A percentile compares a stretch with the other conserved stretches of the same genome.
Conservation (phyloP, 306 rosid genomes). For the Boehmeria nivea region DNA sequence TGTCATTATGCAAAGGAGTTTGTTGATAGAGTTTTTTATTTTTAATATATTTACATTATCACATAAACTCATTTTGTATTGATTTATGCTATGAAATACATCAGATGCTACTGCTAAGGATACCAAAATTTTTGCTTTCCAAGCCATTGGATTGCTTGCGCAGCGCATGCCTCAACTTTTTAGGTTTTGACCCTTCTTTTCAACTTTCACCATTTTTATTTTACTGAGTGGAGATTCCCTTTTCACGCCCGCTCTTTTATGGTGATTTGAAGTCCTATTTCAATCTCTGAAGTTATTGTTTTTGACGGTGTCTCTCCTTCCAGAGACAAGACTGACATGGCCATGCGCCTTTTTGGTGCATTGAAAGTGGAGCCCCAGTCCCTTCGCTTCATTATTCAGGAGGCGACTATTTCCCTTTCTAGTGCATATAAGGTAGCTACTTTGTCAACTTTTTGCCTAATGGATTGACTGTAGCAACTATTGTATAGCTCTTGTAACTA, state of each 20-base stretch:
- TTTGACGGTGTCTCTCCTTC: constrained; percentile 21
- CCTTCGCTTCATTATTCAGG: constrained; percentile 79
- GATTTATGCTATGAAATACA: constrained; percentile 21
- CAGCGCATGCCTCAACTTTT: constrained; percentile 89
- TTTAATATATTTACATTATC: constrained; percentile 10
- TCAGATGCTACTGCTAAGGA: constrained; percentile 74
- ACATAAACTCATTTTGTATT: constrained; percentile 11
- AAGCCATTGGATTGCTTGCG: constrained; percentile 87
- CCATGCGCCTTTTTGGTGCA: constrained; percentile 76
- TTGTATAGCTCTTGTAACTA: background rate
- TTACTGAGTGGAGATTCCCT: background rate
- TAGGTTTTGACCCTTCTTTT: constrained; percentile 45
- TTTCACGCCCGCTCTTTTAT: background rate
- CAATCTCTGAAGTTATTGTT: background rate
- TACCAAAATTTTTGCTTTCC: constrained; percentile 81
- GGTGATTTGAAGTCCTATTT: background rate
- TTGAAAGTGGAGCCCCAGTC: constrained; percentile 69
- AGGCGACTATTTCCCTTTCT: constrained; percentile 81
- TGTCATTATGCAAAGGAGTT: constrained; percentile 12
- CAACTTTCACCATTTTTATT: background rate
- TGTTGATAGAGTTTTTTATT: background rate
- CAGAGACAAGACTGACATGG: constrained; percentile 87
- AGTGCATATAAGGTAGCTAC: constrained; percentile 72
- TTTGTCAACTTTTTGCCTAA: constrained; percentile 10
- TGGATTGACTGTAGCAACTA: constrained; percentile 10